A percentile compares a stretch with the other conserved stretches of the same genome.
Conservation (phyloP, 305 asterid species). For the Fraxinus baroniana region DNA sequence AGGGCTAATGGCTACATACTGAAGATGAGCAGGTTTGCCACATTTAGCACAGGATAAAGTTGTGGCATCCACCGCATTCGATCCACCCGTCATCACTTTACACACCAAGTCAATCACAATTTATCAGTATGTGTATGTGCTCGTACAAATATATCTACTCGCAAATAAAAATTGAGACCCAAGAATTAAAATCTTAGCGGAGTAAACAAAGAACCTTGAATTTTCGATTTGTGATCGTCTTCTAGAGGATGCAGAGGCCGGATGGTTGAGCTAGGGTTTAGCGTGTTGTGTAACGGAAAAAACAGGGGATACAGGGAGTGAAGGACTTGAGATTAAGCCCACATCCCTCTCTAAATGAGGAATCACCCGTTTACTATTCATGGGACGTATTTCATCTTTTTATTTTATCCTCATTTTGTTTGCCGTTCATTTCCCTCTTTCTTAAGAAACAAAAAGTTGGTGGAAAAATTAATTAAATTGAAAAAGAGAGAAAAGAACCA, state of each 20-base stretch:
- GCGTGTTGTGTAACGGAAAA: too few species aligned
- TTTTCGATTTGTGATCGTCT: neutral
- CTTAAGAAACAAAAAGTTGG: too few species aligned
- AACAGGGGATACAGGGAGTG: too few species aligned
- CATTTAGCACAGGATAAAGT: slow-evolving; percentile 70
- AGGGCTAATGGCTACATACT: slow-evolving; percentile 43
- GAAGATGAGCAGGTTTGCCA: slow-evolving; percentile 82
- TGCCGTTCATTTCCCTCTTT: too few species aligned
- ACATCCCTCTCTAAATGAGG: too few species aligned
- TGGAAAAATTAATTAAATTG: too few species aligned
- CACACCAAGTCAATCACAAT: slow-evolving; percentile 30
- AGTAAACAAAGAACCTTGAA: neutral
- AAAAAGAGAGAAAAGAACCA: too few species aligned
- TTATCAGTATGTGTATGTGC: neutral
- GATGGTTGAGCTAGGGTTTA: neutral
- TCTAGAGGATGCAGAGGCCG: neutral
- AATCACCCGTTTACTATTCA: too few species aligned
- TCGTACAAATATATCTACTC: neutral
- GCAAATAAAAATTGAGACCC: neutral
- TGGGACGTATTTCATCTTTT: too few species aligned
- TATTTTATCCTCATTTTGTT: too few species aligned
- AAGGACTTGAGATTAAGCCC: too few species aligned
- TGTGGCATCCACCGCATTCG: slow-evolving; percentile 52
- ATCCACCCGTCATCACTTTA: slow-evolving; percentile 59
- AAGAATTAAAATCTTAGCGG: neutral